phyloP scores from a whole-genome alignment of 2,329 filamentous ascomycete species.

The Lachnellula subtilissima region DNA sequence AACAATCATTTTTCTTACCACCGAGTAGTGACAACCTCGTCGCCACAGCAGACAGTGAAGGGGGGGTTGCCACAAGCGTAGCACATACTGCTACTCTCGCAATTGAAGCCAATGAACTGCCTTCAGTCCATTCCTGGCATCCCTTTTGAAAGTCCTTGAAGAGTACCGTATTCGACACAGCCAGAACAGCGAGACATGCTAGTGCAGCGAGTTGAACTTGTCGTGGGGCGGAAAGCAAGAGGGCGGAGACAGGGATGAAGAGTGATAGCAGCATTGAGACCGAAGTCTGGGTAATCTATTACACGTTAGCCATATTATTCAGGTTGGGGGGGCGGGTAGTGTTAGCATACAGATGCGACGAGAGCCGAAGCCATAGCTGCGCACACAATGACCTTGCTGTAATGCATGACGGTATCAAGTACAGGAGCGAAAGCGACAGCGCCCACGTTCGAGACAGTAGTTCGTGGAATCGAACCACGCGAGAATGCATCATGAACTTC shows the following conservation, averaged over 20 bases:
- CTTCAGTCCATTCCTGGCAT: not conserved
- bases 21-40: not conserved
- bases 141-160: not conserved
- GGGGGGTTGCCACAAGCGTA: not conserved
- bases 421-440: not conserved
- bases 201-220: not conserved
- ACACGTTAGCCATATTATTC: not conserved
- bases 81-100: not conserved
- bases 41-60: not conserved
- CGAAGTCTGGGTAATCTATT: not conserved
- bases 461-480: not conserved
- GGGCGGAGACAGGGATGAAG: not conserved
- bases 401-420: not conserved
- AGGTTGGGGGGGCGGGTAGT: not conserved
- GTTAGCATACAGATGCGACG: not conserved
- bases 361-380: not conserved
- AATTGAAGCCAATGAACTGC: not conserved
- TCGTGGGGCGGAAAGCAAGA: not conserved
- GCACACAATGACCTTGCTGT: not conserved
- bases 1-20: not conserved
- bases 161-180: not conserved
- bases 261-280: not conserved
- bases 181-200: not conserved
- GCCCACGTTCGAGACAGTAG: not conserved
- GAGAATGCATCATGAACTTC: too few relatives aligned